Evolutionary conservation across 192 early-diverging fungal genomes (phyloP).

Genomic region (Coemansia sp.): DNA sequence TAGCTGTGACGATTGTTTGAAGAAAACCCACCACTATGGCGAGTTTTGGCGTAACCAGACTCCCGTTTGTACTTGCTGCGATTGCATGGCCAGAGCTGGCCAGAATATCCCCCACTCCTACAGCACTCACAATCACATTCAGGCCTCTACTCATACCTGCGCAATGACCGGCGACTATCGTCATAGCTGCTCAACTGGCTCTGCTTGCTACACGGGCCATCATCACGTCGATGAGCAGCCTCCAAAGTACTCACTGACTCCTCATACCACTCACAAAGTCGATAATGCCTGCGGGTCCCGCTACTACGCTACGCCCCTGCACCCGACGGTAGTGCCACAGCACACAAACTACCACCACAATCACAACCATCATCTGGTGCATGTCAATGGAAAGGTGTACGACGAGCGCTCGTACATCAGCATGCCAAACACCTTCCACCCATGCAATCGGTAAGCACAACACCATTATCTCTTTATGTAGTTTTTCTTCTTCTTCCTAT

Average conservation of each 20-base stretch:
- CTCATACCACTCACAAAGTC: constrained; percentile 45
- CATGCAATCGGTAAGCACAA: constrained; percentile 31
- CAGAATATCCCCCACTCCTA: constrained; percentile 33
- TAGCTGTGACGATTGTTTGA: constrained; percentile 35
- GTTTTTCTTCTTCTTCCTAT: too few species aligned
- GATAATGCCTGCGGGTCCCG: constrained; percentile 23
- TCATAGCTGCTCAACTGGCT: constrained; percentile 5
- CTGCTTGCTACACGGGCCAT: neutral
- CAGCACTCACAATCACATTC: constrained; percentile 36
- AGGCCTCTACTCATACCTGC: constrained; percentile 34
- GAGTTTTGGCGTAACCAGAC: constrained; percentile 41
- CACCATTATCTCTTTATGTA: neutral
- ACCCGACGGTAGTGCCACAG: neutral
- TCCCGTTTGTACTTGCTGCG: constrained; percentile 46
- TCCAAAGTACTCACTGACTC: constrained; percentile 50
- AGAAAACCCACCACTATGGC: constrained; percentile 25
- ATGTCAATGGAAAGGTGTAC: constrained; percentile 7
- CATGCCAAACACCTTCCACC: constrained; percentile 25
- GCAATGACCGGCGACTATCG: constrained; percentile 22
- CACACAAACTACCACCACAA: neutral
- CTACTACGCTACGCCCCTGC: constrained; percentile 38
- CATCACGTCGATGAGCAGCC: constrained; percentile 10
- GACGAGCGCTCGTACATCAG: constrained; percentile 29
- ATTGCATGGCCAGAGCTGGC: constrained; percentile 48
- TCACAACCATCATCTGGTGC: neutral